Conservation (phyloP, 176 grass and related monocot species). For the Saccharum spontaneum region DNA sequence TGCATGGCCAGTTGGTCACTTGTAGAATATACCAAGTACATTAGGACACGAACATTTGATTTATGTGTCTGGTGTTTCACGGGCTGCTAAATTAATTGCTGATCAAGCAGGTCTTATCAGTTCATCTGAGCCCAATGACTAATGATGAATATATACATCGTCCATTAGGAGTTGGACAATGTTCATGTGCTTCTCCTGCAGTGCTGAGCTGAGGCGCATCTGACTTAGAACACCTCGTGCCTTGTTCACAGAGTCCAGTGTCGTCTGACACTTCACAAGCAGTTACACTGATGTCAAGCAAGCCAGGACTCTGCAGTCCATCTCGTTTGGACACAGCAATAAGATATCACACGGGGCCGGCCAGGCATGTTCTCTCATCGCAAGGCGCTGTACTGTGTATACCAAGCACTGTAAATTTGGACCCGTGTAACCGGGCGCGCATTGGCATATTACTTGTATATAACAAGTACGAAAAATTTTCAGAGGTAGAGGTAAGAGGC, state of each 20-base stretch:
- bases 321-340: neutral
- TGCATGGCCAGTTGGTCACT: too few relatives aligned
- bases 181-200: neutral
- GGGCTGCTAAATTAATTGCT: neutral
- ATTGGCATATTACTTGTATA: neutral
- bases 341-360: neutral
- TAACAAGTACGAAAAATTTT: neutral
- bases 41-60: neutral
- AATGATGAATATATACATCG: neutral
- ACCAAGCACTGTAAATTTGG: neutral
- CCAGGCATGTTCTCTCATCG: neutral
- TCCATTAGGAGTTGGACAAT: neutral
- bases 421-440: neutral
- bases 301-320: conserved; percentile 25
- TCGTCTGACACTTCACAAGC: neutral
- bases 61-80: neutral
- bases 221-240: conserved; percentile 14
- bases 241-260: neutral
- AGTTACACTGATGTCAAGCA: conserved; percentile 35
- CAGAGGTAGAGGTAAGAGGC: neutral
- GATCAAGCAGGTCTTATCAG: neutral
- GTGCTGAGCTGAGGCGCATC: neutral
- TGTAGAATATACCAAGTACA: neutral
- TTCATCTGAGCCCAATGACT: neutral
- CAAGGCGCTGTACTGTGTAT: neutral